Base-by-base conservation (phyloP, 2,329 filamentous ascomycete species). In the Eutypella sp. region DNA sequence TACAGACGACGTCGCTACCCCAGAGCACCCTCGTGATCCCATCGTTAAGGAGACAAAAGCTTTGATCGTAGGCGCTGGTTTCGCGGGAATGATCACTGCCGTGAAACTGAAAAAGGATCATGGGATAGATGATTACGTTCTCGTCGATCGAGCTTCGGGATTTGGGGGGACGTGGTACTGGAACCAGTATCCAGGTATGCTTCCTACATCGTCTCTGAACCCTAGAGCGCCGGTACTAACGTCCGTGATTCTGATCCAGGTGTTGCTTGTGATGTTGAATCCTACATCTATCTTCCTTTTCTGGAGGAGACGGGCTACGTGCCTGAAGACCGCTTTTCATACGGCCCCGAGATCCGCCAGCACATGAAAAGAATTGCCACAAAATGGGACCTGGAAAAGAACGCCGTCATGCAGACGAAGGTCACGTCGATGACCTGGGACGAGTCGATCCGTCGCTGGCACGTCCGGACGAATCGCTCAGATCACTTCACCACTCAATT, bases 131-230 rank as follows among this genome's bases (percentile, higher is more conserved):
- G 63, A 71, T 39, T 64, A 74, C 20, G 49, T 62, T 15, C 64
- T 74, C 29, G 55, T 72, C 9, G 72, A 74, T 51, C 74, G 61
- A 16, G 71, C 70, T 3, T 69, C 68, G 4, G 70, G 69, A 5
- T 74, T 73, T 54, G 71, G 73, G 4, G 72, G 72, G 0, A 73
- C 69, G 2, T 75, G 72, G 61, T 75, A 71, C 51, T 74, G 68
- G 67, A 74, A 75, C 40, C 60, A 66, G 9, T 75, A 74, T 46
- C 71, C 72, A 1, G n/a, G n/a, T n/a, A n/a, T n/a, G n/a, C n/a
- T n/a, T n/a, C n/a, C n/a, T n/a, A n/a, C n/a, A n/a, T n/a, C n/a
- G n/a, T n/a, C n/a, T n/a, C n/a, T n/a, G n/a, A n/a, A n/a, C n/a
- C n/a, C n/a, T n/a, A n/a, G n/a, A n/a, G n/a, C n/a, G n/a, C n/a